Base-by-base conservation (phyloP, 2,329 filamentous ascomycete species). In the Aplosporella prunicola region DNA sequence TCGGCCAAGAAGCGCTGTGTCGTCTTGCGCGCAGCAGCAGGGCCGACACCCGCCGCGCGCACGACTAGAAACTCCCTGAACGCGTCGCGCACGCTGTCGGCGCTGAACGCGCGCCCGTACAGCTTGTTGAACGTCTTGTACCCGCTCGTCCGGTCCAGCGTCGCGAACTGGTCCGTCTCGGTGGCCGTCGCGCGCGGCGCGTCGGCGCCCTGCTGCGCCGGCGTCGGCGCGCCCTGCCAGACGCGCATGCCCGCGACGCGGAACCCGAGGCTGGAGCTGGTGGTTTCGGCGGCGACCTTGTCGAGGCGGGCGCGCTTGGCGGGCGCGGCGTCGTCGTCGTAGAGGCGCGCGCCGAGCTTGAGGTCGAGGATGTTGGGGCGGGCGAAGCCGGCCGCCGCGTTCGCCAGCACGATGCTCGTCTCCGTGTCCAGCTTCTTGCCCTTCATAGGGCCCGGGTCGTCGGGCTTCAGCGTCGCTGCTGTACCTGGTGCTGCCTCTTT, bases 331-430 rank as follows among this genome's bases (percentile, higher is more conserved):
- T 68, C 67, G 24, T 93, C 84, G 10, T 84, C 89, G 81, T 87
- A 96, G 5, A 98, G 65, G 20, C 84, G 74, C 33, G 78, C 72
- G 28, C 91, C 91, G 14, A 98, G 75, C 64, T 98, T 98, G 46
- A 93, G 75, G 55, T 98, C 91, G 41, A 98, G 67, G 6, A 98
- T 86, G 50, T 94, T 96, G 5, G 91, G 86, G 41, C 76, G 74
- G 51, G 74, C 75, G 66, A 88, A 96, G 1, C 85, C 86, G 46
- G 75, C 72, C 0, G 86, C 79, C 5, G 84, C 74, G 56, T 95
- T 95, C 54, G 88, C 82, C 18, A 96, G 67, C 9, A 93, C 87
- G 13, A 95, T 79, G 2, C 84, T 83, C 38, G 77, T 69, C 39
- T 87, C 78, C 0, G 87, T 94, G 16, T 76, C 70, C 43, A 96